phyloP scores from a whole-genome alignment of 495 filamentous ascomycete genomes.

The Staphylotrichum longicolle region DNA sequence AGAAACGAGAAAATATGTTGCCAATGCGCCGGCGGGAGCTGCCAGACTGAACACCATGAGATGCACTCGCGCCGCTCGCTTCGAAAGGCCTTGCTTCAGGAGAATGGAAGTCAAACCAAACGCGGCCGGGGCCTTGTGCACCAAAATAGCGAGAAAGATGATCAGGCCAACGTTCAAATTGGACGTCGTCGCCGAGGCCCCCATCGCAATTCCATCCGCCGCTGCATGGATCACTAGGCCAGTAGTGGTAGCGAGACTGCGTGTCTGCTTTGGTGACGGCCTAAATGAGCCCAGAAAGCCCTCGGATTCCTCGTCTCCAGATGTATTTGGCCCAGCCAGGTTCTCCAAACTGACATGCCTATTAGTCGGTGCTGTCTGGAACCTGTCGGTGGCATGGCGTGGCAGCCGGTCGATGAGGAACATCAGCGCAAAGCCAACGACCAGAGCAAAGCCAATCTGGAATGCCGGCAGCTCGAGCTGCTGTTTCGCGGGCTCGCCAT shows the following conservation, averaged over 20 bases:
- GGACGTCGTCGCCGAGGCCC: constrained; percentile 73
- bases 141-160: constrained; percentile 93
- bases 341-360: constrained; percentile 80
- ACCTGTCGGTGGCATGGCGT: constrained; percentile 58
- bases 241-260: constrained; percentile 71
- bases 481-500: constrained; percentile 22
- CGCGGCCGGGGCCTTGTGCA: constrained; percentile 94
- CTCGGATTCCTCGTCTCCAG: constrained; percentile 47
- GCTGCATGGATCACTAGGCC: constrained; percentile 95
- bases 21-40: constrained; percentile 80
- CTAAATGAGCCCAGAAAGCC: constrained; percentile 52
- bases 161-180: constrained; percentile 75
- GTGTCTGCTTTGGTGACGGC: constrained; percentile 50
- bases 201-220: constrained; percentile 95
- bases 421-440: constrained; percentile 93
- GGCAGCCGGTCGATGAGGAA: constrained; percentile 91
- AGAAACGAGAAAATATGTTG: constrained; percentile 76
- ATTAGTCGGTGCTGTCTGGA: constrained; percentile 52
- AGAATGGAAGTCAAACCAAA: constrained; percentile 90
- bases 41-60: constrained; percentile 88
- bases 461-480: constrained; percentile 51
- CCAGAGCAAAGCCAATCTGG: constrained; percentile 77
- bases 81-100: constrained; percentile 82
- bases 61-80: constrained; percentile 79
- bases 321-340: constrained; percentile 52